These are phyloP conservation scores for Cytospora leucostoma DNA, from an alignment of 2,329 filamentous ascomycete genomes.

Conservation along the genomic window DNA sequence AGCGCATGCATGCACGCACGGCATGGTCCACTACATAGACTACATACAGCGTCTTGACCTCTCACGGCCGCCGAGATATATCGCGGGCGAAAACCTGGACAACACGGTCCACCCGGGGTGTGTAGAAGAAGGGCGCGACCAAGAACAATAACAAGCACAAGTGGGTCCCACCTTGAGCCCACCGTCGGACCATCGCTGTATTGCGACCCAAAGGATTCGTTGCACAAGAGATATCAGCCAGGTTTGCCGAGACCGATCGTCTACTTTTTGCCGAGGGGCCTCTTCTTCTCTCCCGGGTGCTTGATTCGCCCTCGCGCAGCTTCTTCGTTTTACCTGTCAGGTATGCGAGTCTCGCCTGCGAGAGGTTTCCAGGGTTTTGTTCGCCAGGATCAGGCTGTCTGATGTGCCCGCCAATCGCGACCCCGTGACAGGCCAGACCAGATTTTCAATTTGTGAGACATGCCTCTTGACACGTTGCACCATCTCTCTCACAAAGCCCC, in stretches of 20 bases:
- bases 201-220: background rate
- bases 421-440: background rate
- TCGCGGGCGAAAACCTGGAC: background rate
- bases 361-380: background rate
- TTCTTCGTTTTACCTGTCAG: background rate
- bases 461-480: slow-evolving; percentile 23
- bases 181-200: background rate
- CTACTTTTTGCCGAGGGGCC: background rate
- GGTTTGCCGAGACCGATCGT: background rate
- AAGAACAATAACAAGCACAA: background rate
- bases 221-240: background rate
- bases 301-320: background rate
- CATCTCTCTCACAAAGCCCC: background rate
- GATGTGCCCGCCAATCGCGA: background rate
- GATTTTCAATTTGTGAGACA: slow-evolving; percentile 14
- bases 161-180: background rate
- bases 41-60: background rate
- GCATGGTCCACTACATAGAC: background rate
- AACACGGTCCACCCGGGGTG: background rate
- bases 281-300: background rate
- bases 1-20: background rate
- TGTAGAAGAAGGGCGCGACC: too few relatives aligned
- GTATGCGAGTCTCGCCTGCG: background rate
- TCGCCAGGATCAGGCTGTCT: background rate
- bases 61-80: too few relatives aligned